Base-by-base conservation (phyloP, 495 filamentous ascomycete genomes). In the Penicillium goetzii region DNA sequence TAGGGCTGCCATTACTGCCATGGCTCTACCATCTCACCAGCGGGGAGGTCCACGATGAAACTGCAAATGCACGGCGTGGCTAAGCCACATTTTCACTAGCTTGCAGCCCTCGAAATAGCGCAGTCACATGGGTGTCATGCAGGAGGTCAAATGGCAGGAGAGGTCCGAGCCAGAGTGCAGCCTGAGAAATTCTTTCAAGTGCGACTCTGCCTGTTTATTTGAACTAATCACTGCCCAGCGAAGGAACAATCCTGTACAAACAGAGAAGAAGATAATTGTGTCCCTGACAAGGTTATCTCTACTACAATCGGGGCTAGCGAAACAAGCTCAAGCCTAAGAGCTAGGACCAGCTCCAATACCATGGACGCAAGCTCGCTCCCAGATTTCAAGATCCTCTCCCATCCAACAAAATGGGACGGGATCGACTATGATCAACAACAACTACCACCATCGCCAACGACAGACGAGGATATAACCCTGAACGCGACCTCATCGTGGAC, bases 401-500 rank as follows among this genome's bases (percentile, higher is more conserved):
- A 67, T 23, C 47, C 56, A 36, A 19, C 49, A 4, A 32, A 58
- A 26, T 32, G 53, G 36, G n/a, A 34, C 23, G 14, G 15, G 7
- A 21, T 19, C 45, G 45, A 55, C 51, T 34, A 40, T 34, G 23
- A 69, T 26, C 36, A 58, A 45, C 26, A 56, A 25, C 32, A 23
- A 12, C 36, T 56, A 45, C 26, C 45, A 25, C 32, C 23, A 12
- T 9, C 40, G 14, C 15, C 52, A 21, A 49, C 43, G 3, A 47
- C 21, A 47, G 21, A 56, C 10, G 21, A 59, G 23, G 19, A 60
- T 6, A 49, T 69, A 15, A 69, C 66, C 3, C 51, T 72, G 17
- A 72, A 69, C 9, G 56, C 32, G 14, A 51, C 67, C 3, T 69
- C 69, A 8, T 69, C 66, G 33, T 72, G 69, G 69, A 72, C 69